Evolutionary conservation across 2,329 filamentous ascomycete species (phyloP), one percentile per base, ranked within the genome.

Genomic region (Colletotrichum cordylinicola): DNA sequence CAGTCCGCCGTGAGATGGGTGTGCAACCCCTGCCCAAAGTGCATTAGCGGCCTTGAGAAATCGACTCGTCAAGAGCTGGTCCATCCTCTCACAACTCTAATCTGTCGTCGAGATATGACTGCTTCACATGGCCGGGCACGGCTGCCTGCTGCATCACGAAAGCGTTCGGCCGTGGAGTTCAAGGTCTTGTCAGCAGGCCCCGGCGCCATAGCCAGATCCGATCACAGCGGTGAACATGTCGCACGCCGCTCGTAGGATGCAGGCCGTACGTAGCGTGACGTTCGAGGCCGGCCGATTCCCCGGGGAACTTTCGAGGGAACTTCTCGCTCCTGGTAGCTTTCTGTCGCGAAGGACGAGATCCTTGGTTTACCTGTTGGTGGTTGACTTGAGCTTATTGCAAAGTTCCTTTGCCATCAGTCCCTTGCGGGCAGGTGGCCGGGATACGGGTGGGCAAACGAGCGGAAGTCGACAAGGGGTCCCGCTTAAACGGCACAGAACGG

Each of bases 401-500:
- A 24, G 29, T 29, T 37, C 55, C 55, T 33, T 69, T 29, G 39
- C 35, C 35, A 31, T 35, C 43, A 21, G 64, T 43, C 60, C 52
- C 39, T 29, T n/a, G 67, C 21, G 55, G 64, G 70, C 65, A 62
- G 56, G 65, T 69, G 56, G 37, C 70, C 39, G 58, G 56, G 70
- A 69, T 69, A 31, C 24, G 24, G 24, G 55, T 15, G 24, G 15
- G 61, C n/a, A 69, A 33, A 10, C 70, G 48, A 64, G 52, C 70
- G 70, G 61, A 31, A 27, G 33, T 39, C 12, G 55, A 35, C 21
- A 61, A 56, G 65, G 65, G 65, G 65, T 60, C 29, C 72, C 67
- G 72, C 72, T 74, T 52, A 65, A 70, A 29, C 67, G 72, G 72
- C 72, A 74, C 71, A 37, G 31, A 27, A 60, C 72, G 72, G 43